Conservation (phyloP, 2,329 filamentous ascomycete species). For the Colletotrichum magnum region DNA sequence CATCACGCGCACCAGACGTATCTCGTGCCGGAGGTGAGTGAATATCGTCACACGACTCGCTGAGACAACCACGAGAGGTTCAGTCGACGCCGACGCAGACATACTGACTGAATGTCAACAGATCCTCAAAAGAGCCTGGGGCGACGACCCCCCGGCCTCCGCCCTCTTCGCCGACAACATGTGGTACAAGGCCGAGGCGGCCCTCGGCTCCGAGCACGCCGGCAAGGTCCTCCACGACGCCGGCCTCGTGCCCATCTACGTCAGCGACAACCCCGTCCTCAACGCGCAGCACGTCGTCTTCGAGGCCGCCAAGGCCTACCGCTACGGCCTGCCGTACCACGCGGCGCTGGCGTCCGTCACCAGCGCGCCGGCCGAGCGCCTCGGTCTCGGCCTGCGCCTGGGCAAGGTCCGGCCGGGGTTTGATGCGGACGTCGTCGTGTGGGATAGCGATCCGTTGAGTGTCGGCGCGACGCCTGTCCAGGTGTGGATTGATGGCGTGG, state of each 20-base stretch:
- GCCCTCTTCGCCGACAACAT: slow-evolving; percentile 81
- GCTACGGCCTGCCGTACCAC: slow-evolving; percentile 73
- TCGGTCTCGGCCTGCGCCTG: slow-evolving; percentile 69
- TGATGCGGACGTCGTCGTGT: slow-evolving; percentile 73
- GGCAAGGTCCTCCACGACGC: slow-evolving; percentile 76
- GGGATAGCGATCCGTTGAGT: slow-evolving; percentile 75
- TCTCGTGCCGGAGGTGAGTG: slow-evolving; percentile 72
- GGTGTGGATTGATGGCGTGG: slow-evolving; percentile 74
- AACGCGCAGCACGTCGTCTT: slow-evolving; percentile 80
- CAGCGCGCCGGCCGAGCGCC: slow-evolving; percentile 68
- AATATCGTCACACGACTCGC: background rate
- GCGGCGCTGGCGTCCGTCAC: slow-evolving; percentile 72
- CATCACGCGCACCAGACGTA: slow-evolving; percentile 79
- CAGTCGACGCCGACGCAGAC: background rate
- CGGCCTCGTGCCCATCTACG: slow-evolving; percentile 75
- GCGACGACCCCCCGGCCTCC: slow-evolving; percentile 65
- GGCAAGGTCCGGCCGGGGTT: slow-evolving; percentile 74
- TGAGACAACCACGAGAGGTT: background rate
- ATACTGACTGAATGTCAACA: slow-evolving; percentile 32
- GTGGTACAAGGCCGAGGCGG: slow-evolving; percentile 79
- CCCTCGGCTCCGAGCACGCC: slow-evolving; percentile 74
- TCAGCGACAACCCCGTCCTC: slow-evolving; percentile 78
- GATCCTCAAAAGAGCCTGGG: slow-evolving; percentile 71
- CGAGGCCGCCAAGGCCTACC: slow-evolving; percentile 72
- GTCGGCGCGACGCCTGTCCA: slow-evolving; percentile 72